These are phyloP conservation scores for Termitomyces titanicus DNA, from an alignment of 768 basidiomycete species.

Conservation along the genomic window DNA sequence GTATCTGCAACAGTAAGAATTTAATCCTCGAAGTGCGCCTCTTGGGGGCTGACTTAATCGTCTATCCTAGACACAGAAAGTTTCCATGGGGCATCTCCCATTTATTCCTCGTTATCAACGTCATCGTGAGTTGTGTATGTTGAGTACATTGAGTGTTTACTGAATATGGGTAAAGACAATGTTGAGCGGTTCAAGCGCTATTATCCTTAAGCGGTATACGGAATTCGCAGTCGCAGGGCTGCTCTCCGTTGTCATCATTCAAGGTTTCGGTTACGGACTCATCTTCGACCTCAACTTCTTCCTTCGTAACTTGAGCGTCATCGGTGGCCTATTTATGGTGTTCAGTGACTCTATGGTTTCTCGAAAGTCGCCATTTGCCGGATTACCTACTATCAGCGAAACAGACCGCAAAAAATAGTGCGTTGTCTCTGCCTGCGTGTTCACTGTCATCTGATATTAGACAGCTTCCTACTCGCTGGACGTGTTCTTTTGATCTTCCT, in stretches of 20 bases:
- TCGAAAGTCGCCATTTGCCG: constrained; percentile 85
- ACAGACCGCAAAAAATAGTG: constrained; percentile 99
- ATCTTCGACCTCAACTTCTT: constrained; percentile 99
- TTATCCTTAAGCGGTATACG: constrained; percentile 84
- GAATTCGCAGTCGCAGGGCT: constrained; percentile 91
- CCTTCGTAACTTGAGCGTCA: constrained; percentile 97
- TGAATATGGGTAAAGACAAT: constrained; percentile 58
- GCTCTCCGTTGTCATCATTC: constrained; percentile 85
- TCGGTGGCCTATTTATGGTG: constrained; percentile 98
- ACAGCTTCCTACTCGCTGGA: constrained; percentile 93
- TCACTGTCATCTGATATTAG: background rate
- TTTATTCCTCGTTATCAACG: constrained; percentile 86
- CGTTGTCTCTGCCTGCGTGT: constrained; percentile 18
- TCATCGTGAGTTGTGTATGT: constrained; percentile 60
- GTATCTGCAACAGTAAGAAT: constrained; percentile 89
- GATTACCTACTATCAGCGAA: constrained; percentile 85
- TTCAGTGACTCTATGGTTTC: constrained; percentile 94
- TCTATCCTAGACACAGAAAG: constrained; percentile 70
- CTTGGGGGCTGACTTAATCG: constrained; percentile 10
- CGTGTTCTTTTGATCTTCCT: constrained; percentile 98
- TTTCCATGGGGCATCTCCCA: constrained; percentile 97
- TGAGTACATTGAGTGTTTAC: background rate
- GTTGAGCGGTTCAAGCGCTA: constrained; percentile 77
- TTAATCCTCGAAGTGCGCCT: background rate
- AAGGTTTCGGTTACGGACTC: constrained; percentile 98